Base-by-base conservation (phyloP, 441 rosid species). In the Gossypium davidsonii region DNA sequence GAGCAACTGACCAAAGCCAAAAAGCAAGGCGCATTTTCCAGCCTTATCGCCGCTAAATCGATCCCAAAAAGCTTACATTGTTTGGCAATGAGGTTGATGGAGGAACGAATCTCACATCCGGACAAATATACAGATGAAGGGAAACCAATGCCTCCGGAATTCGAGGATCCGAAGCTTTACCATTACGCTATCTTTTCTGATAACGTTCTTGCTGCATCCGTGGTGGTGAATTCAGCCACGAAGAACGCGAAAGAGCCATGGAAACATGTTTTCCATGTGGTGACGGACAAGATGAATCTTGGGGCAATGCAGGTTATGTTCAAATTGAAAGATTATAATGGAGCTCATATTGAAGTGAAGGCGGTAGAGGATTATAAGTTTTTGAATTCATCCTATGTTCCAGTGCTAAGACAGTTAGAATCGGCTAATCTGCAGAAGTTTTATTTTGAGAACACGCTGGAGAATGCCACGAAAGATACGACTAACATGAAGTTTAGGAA, bases 291-390 rank as follows among this genome's bases (percentile, higher is more conserved):
- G 83, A 92, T 92, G 97, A 92, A 94, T 76, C 97, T 94, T 0
- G 93, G 97, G 58, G 95, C 98, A 3, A 95, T 91, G 98, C 98
- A 95, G 85, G 98, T 95, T 69, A 89, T 93, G 99, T 95, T 95
- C 71, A 91, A 86, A 79, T 78, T 91, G 67, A 95, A 93, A 85
- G 93, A 91, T 21, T 95, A 91, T 75, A 95, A 88, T 14, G 98
- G 97, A 57, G 97, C 97, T 1, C 98, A 92, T 68, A 80, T 94
- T 2, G 94, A 94, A 81, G 98, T 94, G 66, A 94, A 92, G 80
- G 98, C 97, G 0, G 97, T 94, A 11, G 97, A 94, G 81, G 97
- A 94, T 74, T 94, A 89, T 60, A 85, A 87, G 76, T 92, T 94
- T 76, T 79, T 94, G 83, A 94, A 92, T 82, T 90, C 98, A 18